A percentile compares a stretch with the other conserved stretches of the same genome.
These are phyloP conservation scores for Carex sylvatica DNA, from an alignment of 202 grass and related monocot species.

Conservation along the genomic window DNA sequence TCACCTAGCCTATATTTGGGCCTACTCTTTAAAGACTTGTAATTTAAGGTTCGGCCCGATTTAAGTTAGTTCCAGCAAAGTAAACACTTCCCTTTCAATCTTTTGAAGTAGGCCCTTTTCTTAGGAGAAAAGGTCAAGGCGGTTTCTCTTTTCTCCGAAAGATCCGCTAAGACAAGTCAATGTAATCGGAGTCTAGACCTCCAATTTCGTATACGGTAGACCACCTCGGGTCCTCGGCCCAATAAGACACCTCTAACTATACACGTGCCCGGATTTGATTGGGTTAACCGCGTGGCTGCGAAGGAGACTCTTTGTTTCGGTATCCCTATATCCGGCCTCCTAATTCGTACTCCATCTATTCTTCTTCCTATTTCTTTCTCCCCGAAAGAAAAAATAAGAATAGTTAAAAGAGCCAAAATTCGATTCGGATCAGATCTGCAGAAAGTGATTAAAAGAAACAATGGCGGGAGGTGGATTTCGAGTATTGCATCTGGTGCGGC, in stretches of 20 bases:
- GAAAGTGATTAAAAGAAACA: not conserved
- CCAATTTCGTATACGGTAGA: slow-evolving; percentile 11
- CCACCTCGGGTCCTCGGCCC: not conserved
- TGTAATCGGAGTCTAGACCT: not conserved
- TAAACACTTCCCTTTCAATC: not conserved
- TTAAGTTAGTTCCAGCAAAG: not conserved
- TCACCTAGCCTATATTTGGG: not conserved
- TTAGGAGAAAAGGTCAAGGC: not conserved
- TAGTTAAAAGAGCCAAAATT: not conserved
- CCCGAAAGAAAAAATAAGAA: not conserved
- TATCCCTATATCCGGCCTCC: not conserved
- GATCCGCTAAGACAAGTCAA: not conserved
- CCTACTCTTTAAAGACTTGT: not conserved
- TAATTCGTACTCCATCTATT: not conserved
- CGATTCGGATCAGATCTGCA: not conserved
- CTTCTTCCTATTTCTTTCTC: not conserved
- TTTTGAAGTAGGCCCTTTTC: not conserved
- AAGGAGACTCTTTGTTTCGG: not conserved
- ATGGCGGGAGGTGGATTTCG: slow-evolving; percentile 86
- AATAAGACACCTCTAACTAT: not conserved
- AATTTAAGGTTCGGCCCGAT: not conserved
- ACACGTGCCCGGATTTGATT: not conserved
- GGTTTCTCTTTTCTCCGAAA: not conserved
- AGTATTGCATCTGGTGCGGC: slow-evolving; percentile 75
- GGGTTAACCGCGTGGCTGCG: not conserved